Evolutionary conservation across 176 grass and related monocot genomes (phyloP).

Genomic region (Calamus simplicifolius): DNA sequence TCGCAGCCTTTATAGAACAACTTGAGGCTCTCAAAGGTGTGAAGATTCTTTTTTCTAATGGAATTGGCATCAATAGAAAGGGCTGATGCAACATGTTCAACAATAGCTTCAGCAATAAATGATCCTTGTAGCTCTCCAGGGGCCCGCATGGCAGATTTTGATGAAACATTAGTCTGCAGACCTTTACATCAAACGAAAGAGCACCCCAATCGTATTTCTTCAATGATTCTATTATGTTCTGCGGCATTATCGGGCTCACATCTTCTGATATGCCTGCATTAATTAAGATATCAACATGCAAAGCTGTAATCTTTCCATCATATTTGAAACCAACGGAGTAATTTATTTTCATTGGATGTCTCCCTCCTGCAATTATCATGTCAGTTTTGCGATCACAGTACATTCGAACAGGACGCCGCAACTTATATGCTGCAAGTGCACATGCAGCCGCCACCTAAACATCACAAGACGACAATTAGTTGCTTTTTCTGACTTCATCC

Average conservation of each 20-base stretch:
- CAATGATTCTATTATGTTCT: conserved; percentile 58
- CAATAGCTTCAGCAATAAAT: conserved; percentile 83
- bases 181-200: conserved; percentile 77
- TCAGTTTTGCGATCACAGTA: conserved; percentile 92
- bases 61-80: conserved; percentile 57
- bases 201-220: conserved; percentile 97
- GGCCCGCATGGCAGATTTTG: conserved; percentile 80
- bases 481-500: no score
- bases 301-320: conserved; percentile 83
- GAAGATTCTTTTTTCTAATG: conserved; percentile 72
- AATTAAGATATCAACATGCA: conserved; percentile 81
- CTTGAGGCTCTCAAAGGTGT: conserved; percentile 69
- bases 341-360: conserved; percentile 97
- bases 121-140: conserved; percentile 94
- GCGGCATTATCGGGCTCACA: conserved; percentile 54
- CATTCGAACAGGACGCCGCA: conserved; percentile 70
- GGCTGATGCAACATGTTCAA: conserved; percentile 69
- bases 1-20: conserved; percentile 58
- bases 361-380: conserved; percentile 78
- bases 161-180: conserved; percentile 79
- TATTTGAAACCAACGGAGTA: conserved; percentile 85
- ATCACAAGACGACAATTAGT: background rate
- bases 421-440: conserved; percentile 85
- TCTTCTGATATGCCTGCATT: conserved; percentile 75
- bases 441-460: conserved; percentile 75